A percentile compares a stretch with the other conserved stretches of the same genome.
Evolutionary conservation across 148 eudicot genomes (phyloP).

Genomic region (Amaranthus palmeri): DNA sequence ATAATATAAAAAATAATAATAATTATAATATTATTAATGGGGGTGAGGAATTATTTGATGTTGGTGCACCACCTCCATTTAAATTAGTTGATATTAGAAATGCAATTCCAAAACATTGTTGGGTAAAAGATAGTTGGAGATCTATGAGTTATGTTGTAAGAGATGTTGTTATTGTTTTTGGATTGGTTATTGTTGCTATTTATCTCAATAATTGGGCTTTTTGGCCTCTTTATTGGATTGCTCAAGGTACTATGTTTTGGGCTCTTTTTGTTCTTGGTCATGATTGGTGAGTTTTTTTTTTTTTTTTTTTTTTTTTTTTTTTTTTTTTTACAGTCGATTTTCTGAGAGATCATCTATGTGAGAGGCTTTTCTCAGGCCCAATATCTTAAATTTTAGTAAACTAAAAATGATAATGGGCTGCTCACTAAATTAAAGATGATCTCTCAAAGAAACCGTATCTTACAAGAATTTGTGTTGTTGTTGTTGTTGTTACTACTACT

Average conservation of each 20-base stretch:
- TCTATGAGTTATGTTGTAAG: slow-evolving; percentile 70
- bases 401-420: too few relatives aligned
- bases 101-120: slow-evolving; percentile 77
- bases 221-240: slow-evolving; percentile 83
- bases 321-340: too few relatives aligned
- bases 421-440: too few relatives aligned
- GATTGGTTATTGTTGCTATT: slow-evolving; percentile 56
- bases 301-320: too few relatives aligned
- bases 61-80: slow-evolving; percentile 54
- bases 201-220: slow-evolving; percentile 50
- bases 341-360: not conserved
- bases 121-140: slow-evolving; percentile 71
- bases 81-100: slow-evolving; percentile 48
- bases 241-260: slow-evolving; percentile 85
- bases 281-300: slow-evolving; percentile 46
- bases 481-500: too few relatives aligned
- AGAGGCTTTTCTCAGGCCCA: too few relatives aligned
- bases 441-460: too few relatives aligned
- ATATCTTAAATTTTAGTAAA: too few relatives aligned
- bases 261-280: slow-evolving; percentile 90
- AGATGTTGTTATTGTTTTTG: slow-evolving; percentile 61
- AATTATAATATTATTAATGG: not conserved
- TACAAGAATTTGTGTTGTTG: too few relatives aligned
- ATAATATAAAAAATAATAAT: slow-evolving; percentile 36
- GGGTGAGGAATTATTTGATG: slow-evolving; percentile 37